These are phyloP conservation scores for Euphorbia celastroides DNA, from an alignment of 441 rosid species.

Conservation along the genomic window DNA sequence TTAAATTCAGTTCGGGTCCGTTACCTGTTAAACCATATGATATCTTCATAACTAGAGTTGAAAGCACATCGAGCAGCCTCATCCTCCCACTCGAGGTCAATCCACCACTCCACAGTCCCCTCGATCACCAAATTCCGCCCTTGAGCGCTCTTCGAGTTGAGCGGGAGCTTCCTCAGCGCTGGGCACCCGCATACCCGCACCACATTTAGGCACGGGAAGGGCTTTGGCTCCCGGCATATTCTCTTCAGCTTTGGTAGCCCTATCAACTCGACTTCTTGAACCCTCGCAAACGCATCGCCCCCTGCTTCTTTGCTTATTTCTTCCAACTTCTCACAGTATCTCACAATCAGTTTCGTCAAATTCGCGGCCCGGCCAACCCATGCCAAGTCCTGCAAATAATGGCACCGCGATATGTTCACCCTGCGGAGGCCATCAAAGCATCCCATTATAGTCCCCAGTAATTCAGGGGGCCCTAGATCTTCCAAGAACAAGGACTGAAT, in stretches of 20 bases:
- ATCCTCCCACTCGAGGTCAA: neutral
- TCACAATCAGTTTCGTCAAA: neutral
- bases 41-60: neutral
- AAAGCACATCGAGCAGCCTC: neutral
- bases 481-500: neutral
- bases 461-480: neutral
- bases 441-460: neutral
- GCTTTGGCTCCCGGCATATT: neutral
- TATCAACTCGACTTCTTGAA: neutral
- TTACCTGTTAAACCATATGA: neutral
- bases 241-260: neutral
- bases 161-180: neutral
- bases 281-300: neutral
- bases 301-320: neutral
- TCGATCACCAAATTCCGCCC: neutral
- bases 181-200: neutral
- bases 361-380: neutral
- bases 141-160: neutral
- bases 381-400: neutral
- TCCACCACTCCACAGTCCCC: neutral
- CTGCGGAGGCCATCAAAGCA: neutral
- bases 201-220: neutral
- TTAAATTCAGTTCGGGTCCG: neutral
- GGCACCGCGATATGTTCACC: neutral
- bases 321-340: neutral